Percentiles rank a stretch among this genome's conserved stretches.
These are phyloP conservation scores for Flaveria brownii DNA, from an alignment of 129 eudicot species.

Conservation along the genomic window DNA sequence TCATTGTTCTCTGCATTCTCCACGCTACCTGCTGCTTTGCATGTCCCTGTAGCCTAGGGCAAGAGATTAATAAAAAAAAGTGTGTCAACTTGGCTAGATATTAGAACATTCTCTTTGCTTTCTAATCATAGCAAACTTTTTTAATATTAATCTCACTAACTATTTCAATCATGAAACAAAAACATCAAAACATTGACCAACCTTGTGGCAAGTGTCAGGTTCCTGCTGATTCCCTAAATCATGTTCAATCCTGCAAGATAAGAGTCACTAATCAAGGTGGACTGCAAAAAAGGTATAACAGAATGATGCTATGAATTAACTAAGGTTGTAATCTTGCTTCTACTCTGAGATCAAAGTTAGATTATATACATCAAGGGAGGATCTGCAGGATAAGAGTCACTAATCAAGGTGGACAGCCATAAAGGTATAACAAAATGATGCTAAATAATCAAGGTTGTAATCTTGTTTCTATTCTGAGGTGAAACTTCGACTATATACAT, in stretches of 20 bases:
- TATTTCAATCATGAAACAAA: slow-evolving; percentile 8
- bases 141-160: neutral
- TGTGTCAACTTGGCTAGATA: neutral
- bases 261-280: slow-evolving; percentile 17
- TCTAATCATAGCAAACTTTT: neutral
- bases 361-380: slow-evolving; percentile 9
- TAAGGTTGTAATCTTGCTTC: neutral
- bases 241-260: slow-evolving; percentile 49
- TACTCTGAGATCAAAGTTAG: slow-evolving; percentile 13
- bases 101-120: neutral
- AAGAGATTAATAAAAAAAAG: slow-evolving; percentile 2
- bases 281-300: slow-evolving; percentile 16
- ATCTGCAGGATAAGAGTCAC: slow-evolving; percentile 43
- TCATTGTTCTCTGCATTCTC: slow-evolving; percentile 36
- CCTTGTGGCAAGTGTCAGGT: slow-evolving; percentile 53
- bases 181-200: slow-evolving; percentile 32
- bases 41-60: slow-evolving; percentile 52
- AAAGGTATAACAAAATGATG: slow-evolving; percentile 18
- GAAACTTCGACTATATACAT: neutral
- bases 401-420: slow-evolving; percentile 13
- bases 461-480: slow-evolving; percentile 17
- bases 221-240: slow-evolving; percentile 45
- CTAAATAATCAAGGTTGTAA: neutral
- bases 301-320: slow-evolving; percentile 12
- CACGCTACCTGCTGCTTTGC: slow-evolving; percentile 31